A percentile compares a stretch with the other conserved stretches of the same genome.
These are phyloP conservation scores for Fusarium sp. DNA, from an alignment of 2,329 filamentous ascomycete genomes.

Conservation along the genomic window DNA sequence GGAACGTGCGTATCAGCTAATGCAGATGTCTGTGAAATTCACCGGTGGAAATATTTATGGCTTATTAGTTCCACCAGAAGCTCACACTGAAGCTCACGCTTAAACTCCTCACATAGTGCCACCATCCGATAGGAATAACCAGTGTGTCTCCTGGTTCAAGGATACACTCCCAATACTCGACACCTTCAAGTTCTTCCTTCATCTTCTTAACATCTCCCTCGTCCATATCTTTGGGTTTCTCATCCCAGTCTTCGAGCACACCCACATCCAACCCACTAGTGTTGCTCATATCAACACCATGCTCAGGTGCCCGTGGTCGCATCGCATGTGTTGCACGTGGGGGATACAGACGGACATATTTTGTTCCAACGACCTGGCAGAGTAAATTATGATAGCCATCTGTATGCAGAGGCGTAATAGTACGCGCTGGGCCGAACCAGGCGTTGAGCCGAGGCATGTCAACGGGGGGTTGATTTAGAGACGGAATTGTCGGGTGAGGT, in stretches of 20 bases:
- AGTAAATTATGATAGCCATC: conserved; percentile 96
- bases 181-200: conserved; percentile 64
- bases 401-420: conserved; percentile 92
- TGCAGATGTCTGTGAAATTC: not conserved
- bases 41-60: not conserved
- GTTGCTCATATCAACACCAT: conserved; percentile 91
- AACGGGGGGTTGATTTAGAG: conserved; percentile 56
- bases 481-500: conserved; percentile 57
- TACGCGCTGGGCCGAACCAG: conserved; percentile 90
- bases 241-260: conserved; percentile 72
- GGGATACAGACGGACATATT: conserved; percentile 91
- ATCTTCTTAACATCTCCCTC: conserved; percentile 54
- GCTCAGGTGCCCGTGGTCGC: conserved; percentile 71
- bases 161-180: conserved; percentile 81
- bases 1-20: not conserved
- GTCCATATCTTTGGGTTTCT: conserved; percentile 43
- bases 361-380: conserved; percentile 87
- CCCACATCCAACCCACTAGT: conserved; percentile 85
- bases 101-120: conserved; percentile 93
- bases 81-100: conserved; percentile 93
- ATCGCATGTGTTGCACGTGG: conserved; percentile 71
- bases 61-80: conserved; percentile 85
- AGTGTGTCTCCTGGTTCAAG: conserved; percentile 85
- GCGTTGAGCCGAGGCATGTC: conserved; percentile 81
- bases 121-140: conserved; percentile 95